Evolutionary conservation across 164 flowering plant species (phyloP), one percentile per base, ranked within the genome.

Genomic region (Akebia trifoliata): DNA sequence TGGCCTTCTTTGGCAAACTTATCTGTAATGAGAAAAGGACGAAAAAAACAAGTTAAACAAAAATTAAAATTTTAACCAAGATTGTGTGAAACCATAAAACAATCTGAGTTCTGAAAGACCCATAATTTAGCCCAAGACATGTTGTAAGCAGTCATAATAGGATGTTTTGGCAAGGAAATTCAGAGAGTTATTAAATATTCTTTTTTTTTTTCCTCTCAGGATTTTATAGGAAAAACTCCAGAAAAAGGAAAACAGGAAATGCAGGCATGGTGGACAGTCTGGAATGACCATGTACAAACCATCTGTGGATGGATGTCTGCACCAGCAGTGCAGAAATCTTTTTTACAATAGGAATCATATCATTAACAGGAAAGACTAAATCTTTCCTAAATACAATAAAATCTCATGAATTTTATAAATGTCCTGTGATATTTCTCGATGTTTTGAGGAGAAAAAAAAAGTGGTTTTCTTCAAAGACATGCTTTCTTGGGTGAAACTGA

Each of bases 1-100:
- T 92, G 29, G 76, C 78, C 68, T 92, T 92, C 81, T 92, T 85
- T n/a, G 69, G 49, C 45, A 61, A 31, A 48, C 88, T 76, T 59
- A 87, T 70, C 97, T 91, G 93, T 4, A 68, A 70, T 3, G 36
- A 51, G 34, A 28, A 51, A 38, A 15, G 25, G n/a, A 56, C 2
- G 17, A 39, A 24, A 28, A 10, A 52, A 59, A 59, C 2, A 18
- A 12, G 14, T 40, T 14, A 64, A 21, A 1, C 18, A 50, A 22
- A 26, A 38, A n/a, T 11, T 15, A 50, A 50, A 31, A 54, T 18
- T 25, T 39, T 30, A 29, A 11, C 14, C 47, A n/a, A 49, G 18
- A 10, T 11, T n/a, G 14, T 8, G 20, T 6, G 21, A 50, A 50
- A 31, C 44, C 58, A 49, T 26, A 26, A 17, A 0, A 52, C 26